Evolutionary conservation across 1,284 basidiomycete species (phyloP).

Genomic region (Sporisorium reilianum): DNA sequence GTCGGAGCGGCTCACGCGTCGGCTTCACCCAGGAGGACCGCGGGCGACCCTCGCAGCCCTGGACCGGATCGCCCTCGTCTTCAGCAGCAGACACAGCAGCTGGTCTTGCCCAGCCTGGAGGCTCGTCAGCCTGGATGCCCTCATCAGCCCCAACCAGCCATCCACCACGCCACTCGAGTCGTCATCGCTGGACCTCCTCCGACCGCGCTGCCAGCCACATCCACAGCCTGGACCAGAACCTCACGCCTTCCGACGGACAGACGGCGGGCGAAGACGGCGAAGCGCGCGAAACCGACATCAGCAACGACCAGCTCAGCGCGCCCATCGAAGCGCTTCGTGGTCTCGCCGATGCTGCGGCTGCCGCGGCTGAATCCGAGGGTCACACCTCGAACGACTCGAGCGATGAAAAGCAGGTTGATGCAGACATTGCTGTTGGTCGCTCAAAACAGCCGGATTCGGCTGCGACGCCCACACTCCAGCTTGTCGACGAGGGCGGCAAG

Average conservation of each 20-base stretch:
- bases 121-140: constrained; percentile 29
- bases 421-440: neutral
- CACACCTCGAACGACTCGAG: constrained; percentile 37
- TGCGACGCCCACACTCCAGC: constrained; percentile 19
- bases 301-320: constrained; percentile 72
- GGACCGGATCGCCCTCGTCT: constrained; percentile 23
- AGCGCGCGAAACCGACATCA: constrained; percentile 43
- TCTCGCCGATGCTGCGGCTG: constrained; percentile 89
- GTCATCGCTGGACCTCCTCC: constrained; percentile 33
- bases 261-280: constrained; percentile 20
- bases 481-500: constrained; percentile 36
- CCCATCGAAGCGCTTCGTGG: constrained; percentile 93
- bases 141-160: constrained; percentile 13
- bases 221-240: constrained; percentile 24
- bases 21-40: constrained; percentile 17
- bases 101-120: neutral
- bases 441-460: constrained; percentile 5
- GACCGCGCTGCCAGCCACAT: constrained; percentile 31
- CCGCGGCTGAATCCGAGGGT: constrained; percentile 75
- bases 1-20: constrained; percentile 13
- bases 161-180: constrained; percentile 16
- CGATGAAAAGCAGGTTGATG: constrained; percentile 25
- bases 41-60: constrained; percentile 13
- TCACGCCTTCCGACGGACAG: constrained; percentile 27
- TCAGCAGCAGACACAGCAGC: constrained; percentile 3